Percentiles rank a stretch among this genome's conserved stretches.
phyloP scores from a whole-genome alignment of 345 rosid genomes.

The Lepidium didymum region DNA sequence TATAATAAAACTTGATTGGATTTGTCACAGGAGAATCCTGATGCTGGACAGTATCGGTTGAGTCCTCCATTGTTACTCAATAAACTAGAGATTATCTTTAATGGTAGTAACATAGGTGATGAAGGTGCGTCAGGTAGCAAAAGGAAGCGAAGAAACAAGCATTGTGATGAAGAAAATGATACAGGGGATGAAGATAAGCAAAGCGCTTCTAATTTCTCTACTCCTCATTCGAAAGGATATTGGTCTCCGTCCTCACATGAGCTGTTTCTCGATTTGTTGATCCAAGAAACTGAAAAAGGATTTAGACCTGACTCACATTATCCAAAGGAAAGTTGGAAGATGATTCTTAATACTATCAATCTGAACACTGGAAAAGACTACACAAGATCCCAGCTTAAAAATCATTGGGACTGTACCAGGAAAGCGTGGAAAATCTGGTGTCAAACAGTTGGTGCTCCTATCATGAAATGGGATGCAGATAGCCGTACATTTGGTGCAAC shows the following conservation, averaged over 20 bases:
- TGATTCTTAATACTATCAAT: constrained; percentile 31
- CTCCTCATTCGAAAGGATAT: constrained; percentile 19
- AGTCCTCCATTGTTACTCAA: constrained; percentile 29
- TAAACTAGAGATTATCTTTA: constrained; percentile 35
- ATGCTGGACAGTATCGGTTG: constrained; percentile 37
- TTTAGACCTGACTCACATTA: constrained; percentile 32
- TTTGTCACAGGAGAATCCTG: constrained; percentile 34
- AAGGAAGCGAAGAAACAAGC: constrained; percentile 1
- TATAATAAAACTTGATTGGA: not conserved
- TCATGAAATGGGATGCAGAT: constrained; percentile 48
- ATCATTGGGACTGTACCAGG: constrained; percentile 40
- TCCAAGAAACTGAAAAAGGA: constrained; percentile 34
- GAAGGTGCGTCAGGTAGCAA: constrained; percentile 7
- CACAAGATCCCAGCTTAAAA: constrained; percentile 32
- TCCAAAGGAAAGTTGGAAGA: constrained; percentile 38
- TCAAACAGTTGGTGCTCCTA: constrained; percentile 23
- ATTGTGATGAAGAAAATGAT: constrained; percentile 7
- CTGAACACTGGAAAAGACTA: constrained; percentile 27
- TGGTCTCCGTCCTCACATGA: constrained; percentile 41
- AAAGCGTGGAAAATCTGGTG: constrained; percentile 50
- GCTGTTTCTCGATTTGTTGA: constrained; percentile 33
- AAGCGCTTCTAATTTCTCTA: constrained; percentile 13
- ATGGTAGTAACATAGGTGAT: constrained; percentile 14
- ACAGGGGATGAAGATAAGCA: constrained; percentile 21
- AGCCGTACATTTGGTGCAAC: constrained; percentile 31